Conservation (phyloP, 176 grass and related monocot species). For the Saccharum officinarum region DNA sequence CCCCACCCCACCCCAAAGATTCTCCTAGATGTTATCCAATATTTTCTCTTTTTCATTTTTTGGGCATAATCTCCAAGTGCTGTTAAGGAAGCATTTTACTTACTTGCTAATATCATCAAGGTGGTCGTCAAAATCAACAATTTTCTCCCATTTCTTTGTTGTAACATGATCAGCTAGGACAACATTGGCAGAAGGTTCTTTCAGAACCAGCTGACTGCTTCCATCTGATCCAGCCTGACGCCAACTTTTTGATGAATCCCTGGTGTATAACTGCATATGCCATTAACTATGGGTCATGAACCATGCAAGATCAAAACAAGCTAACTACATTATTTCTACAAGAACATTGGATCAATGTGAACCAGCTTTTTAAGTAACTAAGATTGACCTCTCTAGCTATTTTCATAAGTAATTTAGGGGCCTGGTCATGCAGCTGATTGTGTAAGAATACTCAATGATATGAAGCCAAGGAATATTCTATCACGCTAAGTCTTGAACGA, state of each 20-base stretch:
- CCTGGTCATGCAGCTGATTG: not conserved
- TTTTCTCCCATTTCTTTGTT: constrained; percentile 81
- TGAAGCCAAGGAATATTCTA: not conserved
- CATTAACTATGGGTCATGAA: constrained; percentile 18
- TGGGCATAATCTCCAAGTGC: not conserved
- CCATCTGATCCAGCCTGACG: constrained; percentile 77
- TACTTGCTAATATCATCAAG: constrained; percentile 99
- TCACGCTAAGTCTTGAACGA: not conserved
- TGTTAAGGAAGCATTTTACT: constrained; percentile 25
- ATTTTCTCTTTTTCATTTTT: not conserved
- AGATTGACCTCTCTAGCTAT: not conserved
- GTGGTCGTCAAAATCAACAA: constrained; percentile 96
- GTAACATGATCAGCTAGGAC: constrained; percentile 79
- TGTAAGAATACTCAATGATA: not conserved
- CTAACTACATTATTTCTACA: not conserved
- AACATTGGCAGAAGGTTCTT: constrained; percentile 81
- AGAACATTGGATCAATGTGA: not conserved
- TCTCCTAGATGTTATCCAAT: not conserved
- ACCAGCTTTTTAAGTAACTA: not conserved
- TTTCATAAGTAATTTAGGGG: not conserved
- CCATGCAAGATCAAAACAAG: constrained; percentile 9
- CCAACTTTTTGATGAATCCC: constrained; percentile 96
- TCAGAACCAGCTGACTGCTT: constrained; percentile 69
- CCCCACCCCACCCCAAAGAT: too few species aligned
- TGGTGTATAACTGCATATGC: constrained; percentile 75